Base-by-base conservation (phyloP, 495 filamentous ascomycete species). In the Margaritispora aquatica region DNA sequence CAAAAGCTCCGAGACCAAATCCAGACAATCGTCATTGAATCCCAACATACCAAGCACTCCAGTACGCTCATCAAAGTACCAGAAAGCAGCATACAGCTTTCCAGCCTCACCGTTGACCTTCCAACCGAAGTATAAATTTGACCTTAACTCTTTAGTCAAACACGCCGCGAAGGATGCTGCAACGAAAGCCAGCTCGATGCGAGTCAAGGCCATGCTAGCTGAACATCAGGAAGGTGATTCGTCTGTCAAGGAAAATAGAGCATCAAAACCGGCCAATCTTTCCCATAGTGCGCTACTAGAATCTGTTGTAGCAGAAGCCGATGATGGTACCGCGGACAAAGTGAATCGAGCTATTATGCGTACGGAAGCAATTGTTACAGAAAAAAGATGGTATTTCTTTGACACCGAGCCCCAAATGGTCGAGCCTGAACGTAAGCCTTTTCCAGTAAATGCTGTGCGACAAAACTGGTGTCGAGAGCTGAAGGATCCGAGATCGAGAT, bases 341-440 rank as follows among this genome's bases (percentile, higher is more conserved):
- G 70, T 94, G 8, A 72, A 86, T 34, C 78, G 81, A 54, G 90
- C 90, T 34, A 79, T 95, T 31, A 80, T 84, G 62, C 80, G 91
- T 62, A 93, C 88, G 9, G 87, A 92, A 57, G 86, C 86, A 10
- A 79, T 84, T 38, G 77, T 80, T 17, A 65, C 78, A 15, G 78
- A 80, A 20, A 81, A 77, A 38, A 69, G 75, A 19, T 93, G 84
- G 80, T 83, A 81, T 51, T 94, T 95, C 69, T 68, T 68, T 44
- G 55, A 63, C 10, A 36, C 58, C 2, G 17, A 61, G 13, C 21
- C 88, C 90, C 63, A 74, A 79, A 7, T 67, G 71, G 48, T 57
- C 48, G 51, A 53, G 69, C 10, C 26, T 61, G 17, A 61, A 54
- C 20, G 61, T 23, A 63, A 47, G 24, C 67, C 46, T 49, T 77